Base-by-base conservation (phyloP, 371 early-diverging fungal species). In the Thermomucor indicae-seudaticae region DNA sequence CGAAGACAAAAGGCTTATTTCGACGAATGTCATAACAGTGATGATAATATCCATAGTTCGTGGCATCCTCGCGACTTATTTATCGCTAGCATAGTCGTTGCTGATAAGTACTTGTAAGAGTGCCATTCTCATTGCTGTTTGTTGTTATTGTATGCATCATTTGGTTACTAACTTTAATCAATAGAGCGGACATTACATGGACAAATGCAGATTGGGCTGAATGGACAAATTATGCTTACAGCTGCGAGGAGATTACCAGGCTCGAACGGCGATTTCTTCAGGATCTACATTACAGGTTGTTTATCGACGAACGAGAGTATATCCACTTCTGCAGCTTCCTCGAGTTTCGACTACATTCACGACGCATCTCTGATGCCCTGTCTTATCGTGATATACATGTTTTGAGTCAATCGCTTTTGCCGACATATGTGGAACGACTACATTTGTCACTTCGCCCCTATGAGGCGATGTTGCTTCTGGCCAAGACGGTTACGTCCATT, bases 191-290 rank as follows among this genome's bases (percentile, higher is more conserved):
- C 54, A 65, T 75, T 22, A 80, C 82, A 0, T 84, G 72, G 60
- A 58, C 80, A 4, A 81, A 83, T 57, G 58, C 64, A 2, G 83
- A 83, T 43, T 84, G 83, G 85, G 68, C 72, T 35, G 76, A 77
- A 30, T 76, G 72, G 50, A 76, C 79, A 6, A 60, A 68, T 5
- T 67, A 65, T 32, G 58, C 61, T 5, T 83, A 78, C 51, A 57
- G 69, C 5, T 67, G 55, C 12, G 28, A 51, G 22, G 70, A 74
- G n/a, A 67, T 84, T 53, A 84, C 78, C 43, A 50, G 44, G 6
- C 53, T 80, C 2, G 80, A 78, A 43, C 63, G 67, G 12, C 67
- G 67, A 11, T 75, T 80, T 41, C 51, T 80, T 11, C 53, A 55
- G 0, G 75, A 69, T 10, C 47, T 80, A 38, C 52, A 75, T 12